phyloP scores from a whole-genome alignment of 208 protist species.

The Leishmania lainsoni region DNA sequence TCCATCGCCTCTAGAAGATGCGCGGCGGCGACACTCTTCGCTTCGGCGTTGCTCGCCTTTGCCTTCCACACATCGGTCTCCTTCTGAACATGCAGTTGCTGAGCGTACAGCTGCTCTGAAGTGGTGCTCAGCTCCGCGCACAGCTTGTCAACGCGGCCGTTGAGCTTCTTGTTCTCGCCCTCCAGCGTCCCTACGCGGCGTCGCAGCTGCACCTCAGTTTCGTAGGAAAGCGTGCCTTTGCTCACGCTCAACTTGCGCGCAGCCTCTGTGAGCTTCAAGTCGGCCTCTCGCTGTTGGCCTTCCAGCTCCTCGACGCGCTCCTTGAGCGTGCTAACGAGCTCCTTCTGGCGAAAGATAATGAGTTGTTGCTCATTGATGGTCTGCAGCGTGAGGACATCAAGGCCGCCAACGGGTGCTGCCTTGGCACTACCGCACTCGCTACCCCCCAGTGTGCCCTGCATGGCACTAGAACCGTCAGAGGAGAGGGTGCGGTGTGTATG shows the following conservation, averaged over 20 bases:
- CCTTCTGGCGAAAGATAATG: slow-evolving; percentile 63
- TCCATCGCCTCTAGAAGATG: slow-evolving; percentile 15
- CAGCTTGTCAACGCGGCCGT: slow-evolving; percentile 6
- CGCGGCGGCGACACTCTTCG: not conserved
- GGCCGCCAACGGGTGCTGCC: not conserved
- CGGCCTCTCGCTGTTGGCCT: slow-evolving; percentile 7
- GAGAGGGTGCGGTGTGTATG: not conserved
- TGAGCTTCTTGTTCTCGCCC: slow-evolving; percentile 10
- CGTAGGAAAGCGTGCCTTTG: not conserved
- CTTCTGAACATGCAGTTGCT: not conserved
- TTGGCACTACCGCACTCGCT: not conserved
- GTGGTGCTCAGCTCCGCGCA: not conserved
- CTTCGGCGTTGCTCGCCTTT: not conserved
- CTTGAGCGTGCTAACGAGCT: slow-evolving; percentile 58
- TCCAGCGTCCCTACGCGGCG: slow-evolving; percentile 8
- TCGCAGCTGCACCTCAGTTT: slow-evolving; percentile 14
- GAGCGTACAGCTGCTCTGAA: not conserved
- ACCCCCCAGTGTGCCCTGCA: not conserved
- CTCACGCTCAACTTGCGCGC: not conserved
- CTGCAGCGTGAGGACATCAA: slow-evolving; percentile 50
- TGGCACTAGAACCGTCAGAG: not conserved
- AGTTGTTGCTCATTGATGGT: slow-evolving; percentile 76
- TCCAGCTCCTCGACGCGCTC: slow-evolving; percentile 39
- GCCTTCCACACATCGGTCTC: slow-evolving; percentile 1
- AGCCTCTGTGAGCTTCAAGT: not conserved